Evolutionary conservation across 2,329 filamentous ascomycete species (phyloP).

Genomic region (Pestalotiopsis fici): DNA sequence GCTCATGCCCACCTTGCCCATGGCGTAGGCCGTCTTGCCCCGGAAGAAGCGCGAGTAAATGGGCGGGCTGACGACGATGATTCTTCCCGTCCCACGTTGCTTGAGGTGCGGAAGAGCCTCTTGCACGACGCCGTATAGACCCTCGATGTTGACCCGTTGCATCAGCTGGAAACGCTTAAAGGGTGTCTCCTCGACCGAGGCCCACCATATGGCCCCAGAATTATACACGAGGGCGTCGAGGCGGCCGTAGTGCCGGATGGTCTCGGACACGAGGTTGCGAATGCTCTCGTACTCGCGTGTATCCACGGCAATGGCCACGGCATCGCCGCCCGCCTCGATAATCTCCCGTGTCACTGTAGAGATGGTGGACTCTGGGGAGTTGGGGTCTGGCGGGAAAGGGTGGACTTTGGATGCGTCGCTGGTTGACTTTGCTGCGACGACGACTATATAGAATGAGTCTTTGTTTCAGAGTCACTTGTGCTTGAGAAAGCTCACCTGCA

Average conservation of each 20-base stretch:
- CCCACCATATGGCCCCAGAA: slow-evolving; percentile 84
- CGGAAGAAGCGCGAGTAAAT: slow-evolving; percentile 85
- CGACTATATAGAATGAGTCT: slow-evolving; percentile 50
- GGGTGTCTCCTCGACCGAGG: slow-evolving; percentile 70
- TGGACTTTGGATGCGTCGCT: slow-evolving; percentile 58
- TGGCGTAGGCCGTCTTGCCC: slow-evolving; percentile 83
- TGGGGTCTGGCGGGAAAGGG: slow-evolving; percentile 75
- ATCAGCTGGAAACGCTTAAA: slow-evolving; percentile 77
- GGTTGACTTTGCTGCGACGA: slow-evolving; percentile 75
- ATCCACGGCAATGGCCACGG: slow-evolving; percentile 69
- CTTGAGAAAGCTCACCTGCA: slow-evolving; percentile 50
- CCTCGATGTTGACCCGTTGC: slow-evolving; percentile 74
- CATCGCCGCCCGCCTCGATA: slow-evolving; percentile 60
- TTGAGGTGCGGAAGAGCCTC: slow-evolving; percentile 68
- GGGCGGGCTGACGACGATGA: slow-evolving; percentile 80
- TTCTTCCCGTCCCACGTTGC: slow-evolving; percentile 55
- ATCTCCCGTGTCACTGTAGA: slow-evolving; percentile 80
- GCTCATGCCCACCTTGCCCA: slow-evolving; percentile 79
- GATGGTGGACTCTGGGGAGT: slow-evolving; percentile 75
- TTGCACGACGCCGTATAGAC: slow-evolving; percentile 73
- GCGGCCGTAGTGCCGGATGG: slow-evolving; percentile 57
- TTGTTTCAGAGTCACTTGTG: no score
- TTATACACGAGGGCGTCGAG: slow-evolving; percentile 82
- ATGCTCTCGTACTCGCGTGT: slow-evolving; percentile 66
- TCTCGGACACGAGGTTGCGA: slow-evolving; percentile 57